phyloP scores from a whole-genome alignment of 208 protist species.

The Crithidia brevicula region DNA sequence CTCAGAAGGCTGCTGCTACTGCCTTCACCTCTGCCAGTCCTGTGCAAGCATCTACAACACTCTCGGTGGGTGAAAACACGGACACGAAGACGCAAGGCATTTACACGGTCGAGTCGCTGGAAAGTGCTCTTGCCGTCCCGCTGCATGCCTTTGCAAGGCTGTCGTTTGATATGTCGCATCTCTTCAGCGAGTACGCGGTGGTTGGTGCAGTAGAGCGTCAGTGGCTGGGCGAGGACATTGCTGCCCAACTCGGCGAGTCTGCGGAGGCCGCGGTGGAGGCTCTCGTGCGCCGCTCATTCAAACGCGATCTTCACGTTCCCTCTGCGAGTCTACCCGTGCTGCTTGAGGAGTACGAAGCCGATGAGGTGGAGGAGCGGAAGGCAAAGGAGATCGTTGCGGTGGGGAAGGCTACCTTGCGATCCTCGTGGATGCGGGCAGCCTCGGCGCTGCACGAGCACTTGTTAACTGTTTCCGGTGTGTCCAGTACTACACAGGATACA shows the following conservation, averaged over 20 bases:
- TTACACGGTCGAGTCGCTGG: slow-evolving; percentile 4
- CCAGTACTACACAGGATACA: background rate
- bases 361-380: slow-evolving; percentile 75
- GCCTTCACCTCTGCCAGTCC: no score
- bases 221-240: slow-evolving; percentile 54
- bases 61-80: no score
- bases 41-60: no score
- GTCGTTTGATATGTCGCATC: slow-evolving; percentile 48
- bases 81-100: no score
- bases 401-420: slow-evolving; percentile 22
- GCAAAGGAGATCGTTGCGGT: slow-evolving; percentile 34
- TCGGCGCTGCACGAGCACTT: slow-evolving; percentile 11
- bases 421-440: slow-evolving; percentile 26
- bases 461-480: background rate
- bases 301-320: slow-evolving; percentile 62
- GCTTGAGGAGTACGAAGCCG: slow-evolving; percentile 57
- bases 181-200: slow-evolving; percentile 44
- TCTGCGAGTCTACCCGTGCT: slow-evolving; percentile 32
- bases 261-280: slow-evolving; percentile 39
- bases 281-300: slow-evolving; percentile 70
- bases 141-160: slow-evolving; percentile 56
- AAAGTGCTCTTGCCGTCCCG: background rate
- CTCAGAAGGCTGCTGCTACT: background rate
- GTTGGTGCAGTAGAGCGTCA: slow-evolving; percentile 53
- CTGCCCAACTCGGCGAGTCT: slow-evolving; percentile 14